Evolutionary conservation across 2,329 filamentous ascomycete species (phyloP).

Genomic region (Stromatinia cepivora): DNA sequence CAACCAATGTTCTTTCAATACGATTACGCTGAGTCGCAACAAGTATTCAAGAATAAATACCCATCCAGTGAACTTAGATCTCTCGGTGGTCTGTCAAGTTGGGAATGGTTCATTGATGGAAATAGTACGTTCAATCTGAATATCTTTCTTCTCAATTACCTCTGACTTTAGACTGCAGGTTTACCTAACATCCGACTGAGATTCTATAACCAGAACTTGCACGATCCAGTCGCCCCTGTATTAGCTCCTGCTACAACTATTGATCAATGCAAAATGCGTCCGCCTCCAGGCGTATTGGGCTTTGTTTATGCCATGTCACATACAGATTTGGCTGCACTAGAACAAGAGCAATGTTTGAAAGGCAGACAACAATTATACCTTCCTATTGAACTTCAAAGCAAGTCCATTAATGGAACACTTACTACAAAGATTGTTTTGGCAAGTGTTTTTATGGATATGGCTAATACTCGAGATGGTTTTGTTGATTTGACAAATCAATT

Average conservation of each 20-base stretch:
- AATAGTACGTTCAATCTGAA: not conserved
- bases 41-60: not conserved
- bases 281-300: not conserved
- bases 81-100: not conserved
- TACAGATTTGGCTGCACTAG: not conserved
- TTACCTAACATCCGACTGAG: slow-evolving; percentile 3
- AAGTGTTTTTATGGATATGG: not conserved
- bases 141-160: not conserved
- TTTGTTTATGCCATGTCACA: slow-evolving; percentile 8
- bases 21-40: slow-evolving; percentile 13
- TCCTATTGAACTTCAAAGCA: not conserved
- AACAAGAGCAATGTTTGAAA: not conserved
- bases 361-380: not conserved
- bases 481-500: not conserved
- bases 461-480: not conserved
- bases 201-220: not conserved
- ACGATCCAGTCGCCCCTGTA: not conserved
- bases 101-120: slow-evolving; percentile 16
- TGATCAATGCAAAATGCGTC: not conserved
- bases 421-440: not conserved
- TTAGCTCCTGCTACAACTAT: not conserved
- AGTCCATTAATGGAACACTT: not conserved
- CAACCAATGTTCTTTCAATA: slow-evolving; percentile 2
- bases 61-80: not conserved
- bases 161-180: not conserved